Percentiles rank a stretch among this genome's conserved stretches.
Evolutionary conservation across 2,329 filamentous ascomycete species (phyloP).

Genomic region (Pseudocercospora vitis): DNA sequence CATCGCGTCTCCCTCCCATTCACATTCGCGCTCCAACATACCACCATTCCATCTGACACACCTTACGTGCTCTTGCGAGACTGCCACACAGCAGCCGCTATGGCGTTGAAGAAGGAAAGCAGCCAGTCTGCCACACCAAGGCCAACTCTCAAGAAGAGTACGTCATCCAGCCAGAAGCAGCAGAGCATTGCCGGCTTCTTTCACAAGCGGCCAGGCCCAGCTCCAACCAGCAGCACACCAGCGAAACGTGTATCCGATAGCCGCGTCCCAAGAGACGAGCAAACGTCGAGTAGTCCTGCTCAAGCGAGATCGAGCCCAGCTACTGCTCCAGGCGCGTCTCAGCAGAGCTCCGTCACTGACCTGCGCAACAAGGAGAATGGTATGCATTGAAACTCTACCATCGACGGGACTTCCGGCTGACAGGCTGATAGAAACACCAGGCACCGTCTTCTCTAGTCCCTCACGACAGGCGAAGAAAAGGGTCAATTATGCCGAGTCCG

Average conservation of each 20-base stretch:
- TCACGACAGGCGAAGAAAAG: constrained; percentile 70
- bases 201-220: constrained; percentile 50
- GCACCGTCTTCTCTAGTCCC: constrained; percentile 65
- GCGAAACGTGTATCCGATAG: constrained; percentile 35
- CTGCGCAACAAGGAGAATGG: constrained; percentile 57
- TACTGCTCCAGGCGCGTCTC: constrained; percentile 30
- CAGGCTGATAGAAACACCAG: constrained; percentile 46
- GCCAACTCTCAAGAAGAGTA: constrained; percentile 45
- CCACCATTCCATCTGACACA: constrained; percentile 1
- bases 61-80: background rate
- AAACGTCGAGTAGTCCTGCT: constrained; percentile 19
- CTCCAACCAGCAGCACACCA: constrained; percentile 47
- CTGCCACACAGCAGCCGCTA: background rate
- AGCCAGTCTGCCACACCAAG: constrained; percentile 17
- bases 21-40: constrained; percentile 19
- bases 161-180: constrained; percentile 50
- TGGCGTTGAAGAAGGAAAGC: constrained; percentile 17
- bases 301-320: constrained; percentile 23
- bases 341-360: constrained; percentile 54
- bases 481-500: constrained; percentile 83
- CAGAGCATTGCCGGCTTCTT: constrained; percentile 79
- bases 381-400: constrained; percentile 30
- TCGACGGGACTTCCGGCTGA: constrained; percentile 42
- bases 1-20: background rate
- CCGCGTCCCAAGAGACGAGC: constrained; percentile 5